Evolutionary conservation across 2,329 filamentous ascomycete species (phyloP).

Genomic region (Mycocentrospora acerina): DNA sequence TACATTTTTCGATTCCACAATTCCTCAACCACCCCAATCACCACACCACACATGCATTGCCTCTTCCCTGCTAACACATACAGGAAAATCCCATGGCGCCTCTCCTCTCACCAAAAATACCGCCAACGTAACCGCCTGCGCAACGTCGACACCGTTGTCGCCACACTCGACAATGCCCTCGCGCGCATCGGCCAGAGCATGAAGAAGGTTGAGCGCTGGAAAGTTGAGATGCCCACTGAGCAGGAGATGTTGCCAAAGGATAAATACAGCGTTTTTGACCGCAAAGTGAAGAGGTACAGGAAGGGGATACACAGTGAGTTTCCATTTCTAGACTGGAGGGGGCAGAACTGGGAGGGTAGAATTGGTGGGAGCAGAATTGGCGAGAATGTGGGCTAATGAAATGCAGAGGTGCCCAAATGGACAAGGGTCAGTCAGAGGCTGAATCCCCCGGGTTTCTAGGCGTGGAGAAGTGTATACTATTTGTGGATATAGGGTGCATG

Average conservation of each 20-base stretch:
- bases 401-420: constrained; percentile 66
- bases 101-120: constrained; percentile 67
- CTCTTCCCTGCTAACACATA: constrained; percentile 22
- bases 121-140: constrained; percentile 48
- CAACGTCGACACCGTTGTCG: constrained; percentile 81
- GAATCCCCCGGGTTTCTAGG: constrained; percentile 90
- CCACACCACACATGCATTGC: too few relatives aligned
- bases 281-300: constrained; percentile 91
- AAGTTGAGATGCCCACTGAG: constrained; percentile 92
- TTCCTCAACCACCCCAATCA: too few relatives aligned
- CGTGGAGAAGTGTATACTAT: constrained; percentile 24
- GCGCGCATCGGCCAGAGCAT: constrained; percentile 67
- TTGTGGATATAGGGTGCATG: constrained; percentile 25
- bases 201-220: constrained; percentile 86
- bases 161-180: constrained; percentile 77
- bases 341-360: neutral
- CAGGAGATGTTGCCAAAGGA: constrained; percentile 93
- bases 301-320: constrained; percentile 96
- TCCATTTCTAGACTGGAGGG: neutral
- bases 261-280: constrained; percentile 98
- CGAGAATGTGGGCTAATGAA: constrained; percentile 61
- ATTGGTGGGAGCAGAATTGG: too few relatives aligned
- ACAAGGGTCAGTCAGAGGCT: constrained; percentile 90
- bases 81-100: constrained; percentile 95
- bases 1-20: too few relatives aligned